Conservation (phyloP, 495 filamentous ascomycete species). For the Neurospora sp. region DNA sequence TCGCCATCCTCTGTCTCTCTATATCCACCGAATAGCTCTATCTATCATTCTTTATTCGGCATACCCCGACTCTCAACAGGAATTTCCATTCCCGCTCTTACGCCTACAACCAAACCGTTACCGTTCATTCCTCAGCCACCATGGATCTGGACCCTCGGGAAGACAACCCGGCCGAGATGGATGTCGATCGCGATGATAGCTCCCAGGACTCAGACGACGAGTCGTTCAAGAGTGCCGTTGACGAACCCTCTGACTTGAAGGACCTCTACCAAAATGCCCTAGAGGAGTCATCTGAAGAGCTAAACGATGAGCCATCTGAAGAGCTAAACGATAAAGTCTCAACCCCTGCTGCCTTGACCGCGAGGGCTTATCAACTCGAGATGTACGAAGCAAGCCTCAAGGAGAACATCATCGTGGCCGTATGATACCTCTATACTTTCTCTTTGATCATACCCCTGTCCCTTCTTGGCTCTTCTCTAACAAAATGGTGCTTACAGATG, state of each 20-base stretch:
- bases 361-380: constrained; percentile 77
- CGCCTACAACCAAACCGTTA: neutral
- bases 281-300: neutral
- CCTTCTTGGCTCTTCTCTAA: neutral
- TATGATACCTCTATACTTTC: constrained; percentile 25
- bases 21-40: neutral
- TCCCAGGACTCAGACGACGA: constrained; percentile 7
- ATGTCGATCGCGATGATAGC: constrained; percentile 4
- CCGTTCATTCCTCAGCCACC: neutral
- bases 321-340: constrained; percentile 3
- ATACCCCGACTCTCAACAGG: neutral
- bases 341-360: constrained; percentile 20
- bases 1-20: neutral
- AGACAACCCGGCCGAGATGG: neutral
- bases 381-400: constrained; percentile 79
- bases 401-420: constrained; percentile 75
- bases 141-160: neutral
- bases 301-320: neutral
- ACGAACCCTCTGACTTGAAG: neutral
- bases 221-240: neutral
- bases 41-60: neutral
- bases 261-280: neutral
- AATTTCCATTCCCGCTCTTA: neutral
- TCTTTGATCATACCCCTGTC: neutral
- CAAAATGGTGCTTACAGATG: constrained; percentile 47